These are phyloP conservation scores for Lyophyllum decastes DNA, from an alignment of 768 basidiomycete genomes.

Conservation along the genomic window DNA sequence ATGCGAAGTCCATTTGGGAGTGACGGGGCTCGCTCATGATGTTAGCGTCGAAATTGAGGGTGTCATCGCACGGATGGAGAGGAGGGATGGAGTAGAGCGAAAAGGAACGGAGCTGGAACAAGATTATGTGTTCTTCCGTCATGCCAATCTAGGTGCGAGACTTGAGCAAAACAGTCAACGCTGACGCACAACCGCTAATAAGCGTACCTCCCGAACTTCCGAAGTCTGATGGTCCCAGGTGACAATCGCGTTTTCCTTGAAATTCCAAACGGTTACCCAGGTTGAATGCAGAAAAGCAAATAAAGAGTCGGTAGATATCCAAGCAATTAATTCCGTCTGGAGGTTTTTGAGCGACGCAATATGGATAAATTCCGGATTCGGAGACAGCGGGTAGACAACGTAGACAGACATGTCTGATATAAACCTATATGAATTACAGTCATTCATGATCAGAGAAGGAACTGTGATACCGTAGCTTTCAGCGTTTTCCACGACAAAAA, in stretches of 20 bases:
- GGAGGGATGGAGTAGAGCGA: neutral
- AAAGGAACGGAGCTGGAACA: neutral
- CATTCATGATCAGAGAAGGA: neutral
- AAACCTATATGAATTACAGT: neutral
- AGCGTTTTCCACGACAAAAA: neutral
- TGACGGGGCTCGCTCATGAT: neutral
- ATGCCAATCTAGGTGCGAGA: neutral
- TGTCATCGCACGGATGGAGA: neutral
- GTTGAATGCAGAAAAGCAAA: neutral
- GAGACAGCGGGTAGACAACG: neutral
- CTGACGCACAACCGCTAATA: too few relatives aligned
- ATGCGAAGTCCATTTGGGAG: neutral
- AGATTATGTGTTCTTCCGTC: neutral
- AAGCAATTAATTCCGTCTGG: neutral
- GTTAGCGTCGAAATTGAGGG: neutral
- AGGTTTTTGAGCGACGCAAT: neutral
- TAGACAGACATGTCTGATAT: neutral
- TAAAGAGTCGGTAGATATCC: neutral
- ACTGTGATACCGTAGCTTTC: neutral
- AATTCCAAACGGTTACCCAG: constrained; percentile 3
- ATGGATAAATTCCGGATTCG: neutral
- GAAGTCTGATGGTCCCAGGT: neutral
- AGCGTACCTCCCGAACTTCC: neutral
- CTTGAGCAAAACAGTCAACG: too few relatives aligned
- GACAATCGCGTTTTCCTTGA: neutral